Conservation (phyloP, 78 protist species). For the Emiliania huxleyi region DNA sequence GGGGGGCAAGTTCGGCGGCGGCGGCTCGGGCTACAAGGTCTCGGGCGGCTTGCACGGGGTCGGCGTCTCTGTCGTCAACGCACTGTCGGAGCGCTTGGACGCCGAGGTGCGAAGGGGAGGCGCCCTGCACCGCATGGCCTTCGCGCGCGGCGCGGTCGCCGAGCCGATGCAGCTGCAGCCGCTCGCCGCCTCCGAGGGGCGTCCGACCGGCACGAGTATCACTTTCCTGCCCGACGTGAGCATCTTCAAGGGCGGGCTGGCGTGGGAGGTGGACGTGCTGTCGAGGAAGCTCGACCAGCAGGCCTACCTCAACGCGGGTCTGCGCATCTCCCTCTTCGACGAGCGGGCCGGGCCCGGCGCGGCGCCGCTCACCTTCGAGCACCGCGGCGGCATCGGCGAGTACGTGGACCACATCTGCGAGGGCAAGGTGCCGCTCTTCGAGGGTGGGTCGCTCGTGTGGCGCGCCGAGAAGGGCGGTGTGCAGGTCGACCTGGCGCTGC, state of each 20-base stretch:
- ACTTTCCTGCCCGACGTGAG: not conserved
- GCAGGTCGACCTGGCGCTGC: not conserved
- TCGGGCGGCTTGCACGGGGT: constrained; percentile 44
- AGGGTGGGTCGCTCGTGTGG: not conserved
- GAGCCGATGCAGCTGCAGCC: not conserved
- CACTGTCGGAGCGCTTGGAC: not conserved
- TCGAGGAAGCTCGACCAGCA: not conserved
- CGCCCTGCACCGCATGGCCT: not conserved
- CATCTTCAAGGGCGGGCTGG: not conserved
- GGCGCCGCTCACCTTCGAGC: not conserved
- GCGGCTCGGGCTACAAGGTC: constrained; percentile 32
- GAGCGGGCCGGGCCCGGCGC: not conserved
- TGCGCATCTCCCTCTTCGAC: not conserved
- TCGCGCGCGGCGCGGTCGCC: not conserved
- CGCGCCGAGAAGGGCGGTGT: not conserved
- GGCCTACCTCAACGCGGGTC: constrained; percentile 16
- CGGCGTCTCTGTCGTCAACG: constrained; percentile 41
- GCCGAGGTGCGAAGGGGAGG: constrained; percentile 21
- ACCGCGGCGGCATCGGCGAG: not conserved
- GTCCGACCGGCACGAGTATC: not conserved
- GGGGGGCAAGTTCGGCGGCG: constrained; percentile 28
- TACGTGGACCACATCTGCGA: not conserved
- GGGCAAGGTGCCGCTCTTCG: not conserved
- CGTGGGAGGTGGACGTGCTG: not conserved
- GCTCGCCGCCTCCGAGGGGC: not conserved